phyloP scores from a whole-genome alignment of 1,284 basidiomycete species.

The Quambalaria eucalypti region DNA sequence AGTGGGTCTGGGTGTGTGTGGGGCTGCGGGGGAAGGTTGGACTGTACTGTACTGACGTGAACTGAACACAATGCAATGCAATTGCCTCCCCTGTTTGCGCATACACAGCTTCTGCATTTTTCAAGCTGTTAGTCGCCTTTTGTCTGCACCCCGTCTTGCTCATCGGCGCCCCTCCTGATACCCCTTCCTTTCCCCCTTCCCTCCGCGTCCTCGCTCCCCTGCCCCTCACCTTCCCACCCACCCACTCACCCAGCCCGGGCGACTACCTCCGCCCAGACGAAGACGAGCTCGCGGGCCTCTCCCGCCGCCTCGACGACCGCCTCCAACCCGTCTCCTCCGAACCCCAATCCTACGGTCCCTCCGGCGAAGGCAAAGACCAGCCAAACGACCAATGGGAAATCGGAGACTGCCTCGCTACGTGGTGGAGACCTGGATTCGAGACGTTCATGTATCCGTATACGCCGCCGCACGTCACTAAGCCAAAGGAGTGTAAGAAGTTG shows the following conservation, averaged over 20 bases:
- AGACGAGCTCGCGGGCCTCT: slow-evolving; percentile 79
- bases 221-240: background rate
- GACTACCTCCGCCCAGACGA: slow-evolving; percentile 94
- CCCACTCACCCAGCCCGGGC: slow-evolving; percentile 80
- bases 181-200: background rate
- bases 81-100: no score
- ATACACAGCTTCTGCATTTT: background rate
- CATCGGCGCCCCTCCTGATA: background rate
- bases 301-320: slow-evolving; percentile 74
- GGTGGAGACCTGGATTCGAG: slow-evolving; percentile 96
- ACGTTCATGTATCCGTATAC: slow-evolving; percentile 98
- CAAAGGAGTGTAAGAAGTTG: slow-evolving; percentile 94
- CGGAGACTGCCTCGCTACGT: slow-evolving; percentile 83
- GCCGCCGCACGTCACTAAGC: slow-evolving; percentile 90
- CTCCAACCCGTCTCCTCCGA: background rate
- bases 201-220: no score
- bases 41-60: background rate
- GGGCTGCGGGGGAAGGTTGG: background rate
- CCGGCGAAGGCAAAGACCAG: slow-evolving; percentile 57
- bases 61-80: background rate
- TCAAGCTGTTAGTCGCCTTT: background rate
- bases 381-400: slow-evolving; percentile 80
- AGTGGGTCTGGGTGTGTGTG: slow-evolving; percentile 90
- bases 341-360: slow-evolving; percentile 18
- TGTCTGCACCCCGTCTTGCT: background rate